phyloP scores from a whole-genome alignment of 345 rosid species.

The Mangifera indica region DNA sequence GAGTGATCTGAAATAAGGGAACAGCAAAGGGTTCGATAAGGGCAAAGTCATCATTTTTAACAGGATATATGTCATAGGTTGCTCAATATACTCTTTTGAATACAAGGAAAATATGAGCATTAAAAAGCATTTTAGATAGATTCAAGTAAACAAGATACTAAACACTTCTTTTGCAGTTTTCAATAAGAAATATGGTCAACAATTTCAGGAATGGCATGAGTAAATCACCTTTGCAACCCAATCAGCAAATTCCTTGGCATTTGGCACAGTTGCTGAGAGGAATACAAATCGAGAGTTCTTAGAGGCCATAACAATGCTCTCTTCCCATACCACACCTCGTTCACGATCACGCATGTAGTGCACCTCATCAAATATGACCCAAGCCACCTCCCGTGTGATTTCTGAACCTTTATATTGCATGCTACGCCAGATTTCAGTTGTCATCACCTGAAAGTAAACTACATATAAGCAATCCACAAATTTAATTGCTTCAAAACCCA shows the following conservation, averaged over 20 bases:
- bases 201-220: not conserved
- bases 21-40: not conserved
- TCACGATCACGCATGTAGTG: slow-evolving; percentile 99
- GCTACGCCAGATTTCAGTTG: slow-evolving; percentile 98
- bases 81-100: not conserved
- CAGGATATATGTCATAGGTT: not conserved
- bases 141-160: not conserved
- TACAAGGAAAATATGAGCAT: not conserved
- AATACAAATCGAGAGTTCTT: slow-evolving; percentile 89
- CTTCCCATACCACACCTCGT: slow-evolving; percentile 99
- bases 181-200: not conserved
- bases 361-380: slow-evolving; percentile 97
- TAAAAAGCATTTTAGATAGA: not conserved
- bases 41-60: not conserved
- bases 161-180: not conserved
- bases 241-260: slow-evolving; percentile 98
- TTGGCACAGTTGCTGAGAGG: slow-evolving; percentile 97
- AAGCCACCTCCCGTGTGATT: slow-evolving; percentile 88
- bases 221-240: slow-evolving; percentile 94
- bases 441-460: slow-evolving; percentile 77
- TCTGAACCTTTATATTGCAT: slow-evolving; percentile 99
- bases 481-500: slow-evolving; percentile 6
- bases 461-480: slow-evolving; percentile 19
- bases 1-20: not conserved
- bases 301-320: slow-evolving; percentile 99